Base-by-base conservation (phyloP, 768 basidiomycete species). In the Tylopilus plumbeoviolaceoides region DNA sequence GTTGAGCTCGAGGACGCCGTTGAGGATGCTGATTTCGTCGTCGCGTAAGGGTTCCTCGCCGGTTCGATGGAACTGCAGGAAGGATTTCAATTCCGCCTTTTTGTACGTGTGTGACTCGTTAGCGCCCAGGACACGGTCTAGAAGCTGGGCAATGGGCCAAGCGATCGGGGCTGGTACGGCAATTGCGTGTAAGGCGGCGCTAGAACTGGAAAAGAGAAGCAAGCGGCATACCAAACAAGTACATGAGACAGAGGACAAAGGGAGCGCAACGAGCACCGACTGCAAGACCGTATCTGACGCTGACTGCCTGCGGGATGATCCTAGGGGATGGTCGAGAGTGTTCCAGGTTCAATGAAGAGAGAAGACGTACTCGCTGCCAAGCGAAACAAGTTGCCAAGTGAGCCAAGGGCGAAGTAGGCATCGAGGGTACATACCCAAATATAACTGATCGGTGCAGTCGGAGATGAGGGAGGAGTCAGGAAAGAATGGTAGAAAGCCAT, bases 221-320 rank as follows among this genome's bases (percentile, higher is more conserved):
- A 46, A 20, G 17, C 0, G 39, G 23, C 65, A 11, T 47, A 70
- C 75, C 70, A 57, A 79, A 73, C 35, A 87, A 60, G 63, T 82
- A 86, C 88, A 93, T 91, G 53, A 91, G 69, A 8, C 63, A 68
- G 7, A 86, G 76, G 5, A 93, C 90, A 54, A 91, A 77, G 0
- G 87, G 89, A 0, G 87, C 82, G 53, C 89, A 90, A 18, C 72
- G 75, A 0, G 91, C 90, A 15, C 92, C 92, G 52, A 95, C 85
- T 3, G 80, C 70, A 15, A 94, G 80, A 45, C 92, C 92, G 66
- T 91, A 85, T 35, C 89, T 78, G 10, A 80, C 78, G 64, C 89
- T 83, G 51, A 89, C 80, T 68, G 89, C 81, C 78, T 97, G 78
- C 18, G 78, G 78, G 42, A 83, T 86, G 59, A 87, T 78, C 62